These are phyloP conservation scores for Paraphaeosphaeria sporulosa DNA, from an alignment of 2,329 filamentous ascomycete genomes.

Conservation along the genomic window DNA sequence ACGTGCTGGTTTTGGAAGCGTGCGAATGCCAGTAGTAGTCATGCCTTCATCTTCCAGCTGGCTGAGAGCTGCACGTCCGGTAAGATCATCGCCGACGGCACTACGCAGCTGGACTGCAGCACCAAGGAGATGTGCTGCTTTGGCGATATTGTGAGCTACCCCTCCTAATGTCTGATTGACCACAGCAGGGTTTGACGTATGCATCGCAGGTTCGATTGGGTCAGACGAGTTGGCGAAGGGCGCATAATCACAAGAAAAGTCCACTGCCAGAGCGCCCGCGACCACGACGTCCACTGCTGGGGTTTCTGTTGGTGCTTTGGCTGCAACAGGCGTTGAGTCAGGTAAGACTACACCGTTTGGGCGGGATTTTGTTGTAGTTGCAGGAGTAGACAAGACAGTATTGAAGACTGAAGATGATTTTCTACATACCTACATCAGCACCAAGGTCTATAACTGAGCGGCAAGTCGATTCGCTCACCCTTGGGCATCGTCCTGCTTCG, in stretches of 20 bases:
- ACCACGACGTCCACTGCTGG: constrained; percentile 73
- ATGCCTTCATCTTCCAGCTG: constrained; percentile 71
- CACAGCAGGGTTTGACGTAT: constrained; percentile 85
- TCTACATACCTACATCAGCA: constrained; percentile 51
- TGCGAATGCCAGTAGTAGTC: constrained; percentile 67
- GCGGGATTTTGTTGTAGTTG: constrained; percentile 21
- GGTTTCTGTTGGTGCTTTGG: constrained; percentile 7
- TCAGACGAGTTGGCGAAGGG: constrained; percentile 52
- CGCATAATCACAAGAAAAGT: constrained; percentile 82
- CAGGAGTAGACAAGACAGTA: constrained; percentile 27
- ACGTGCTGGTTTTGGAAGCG: constrained; percentile 57
- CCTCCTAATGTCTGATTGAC: constrained; percentile 88
- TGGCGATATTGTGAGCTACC: constrained; percentile 89
- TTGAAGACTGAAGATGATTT: constrained; percentile 30
- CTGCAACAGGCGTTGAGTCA: constrained; percentile 17
- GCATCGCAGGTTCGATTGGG: constrained; percentile 59
- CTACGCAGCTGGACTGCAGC: constrained; percentile 77
- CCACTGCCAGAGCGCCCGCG: constrained; percentile 87
- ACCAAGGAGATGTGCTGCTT: constrained; percentile 77
- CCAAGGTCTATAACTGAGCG: constrained; percentile 36
- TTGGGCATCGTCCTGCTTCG: constrained; percentile 42
- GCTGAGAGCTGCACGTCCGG: constrained; percentile 75
- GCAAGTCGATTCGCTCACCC: constrained; percentile 48
- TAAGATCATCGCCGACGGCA: constrained; percentile 79
- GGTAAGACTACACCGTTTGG: constrained; percentile 26